Base-by-base conservation (phyloP, 768 basidiomycete genomes). In the Boletales sp. region DNA sequence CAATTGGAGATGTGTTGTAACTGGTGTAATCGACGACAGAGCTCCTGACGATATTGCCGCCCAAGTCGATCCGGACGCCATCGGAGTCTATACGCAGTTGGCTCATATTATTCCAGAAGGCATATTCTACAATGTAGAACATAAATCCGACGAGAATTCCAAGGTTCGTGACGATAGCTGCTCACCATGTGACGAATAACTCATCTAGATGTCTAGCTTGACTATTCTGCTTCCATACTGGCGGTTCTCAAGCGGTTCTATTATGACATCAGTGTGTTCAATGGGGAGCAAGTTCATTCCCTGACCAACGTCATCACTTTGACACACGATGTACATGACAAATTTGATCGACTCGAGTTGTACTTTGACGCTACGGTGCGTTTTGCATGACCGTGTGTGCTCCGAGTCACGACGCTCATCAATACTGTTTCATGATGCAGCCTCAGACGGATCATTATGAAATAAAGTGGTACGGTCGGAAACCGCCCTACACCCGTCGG, bases 1-100 rank as follows among this genome's bases (percentile, higher is more conserved):
- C 51, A 60, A 57, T 7, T 69, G 52, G 56, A 65, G 58, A 39
- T 74, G 72, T 49, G 54, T 70, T 10, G 50, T 72, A 9, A 65
- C 66, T 10, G 65, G 63, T 41, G 17, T 33, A 18, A 55, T 62
- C 42, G 70, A 72, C 28, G 1, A 4, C 12, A 12, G 15, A 14
- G 40, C 31, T 12, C 40, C 36, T 8, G 2, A n/a, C 8, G 5
- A 18, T 30, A 25, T 41, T 5, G 6, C 5, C 25, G 25, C 25
- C 6, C 25, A 28, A 9, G 36, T 34, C 8, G 34, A 34, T 14
- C 13, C 19, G 9, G 37, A 5, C 4, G 25, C 13, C 1, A 1
- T 32, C 13, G 33, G 4, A 18, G 8, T 28, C 11, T 1, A 40
- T 12, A 55, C 54, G 17, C 2, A 15, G 12, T 49, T 35, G 18